Evolutionary conservation across 2,329 filamentous ascomycete species (phyloP), one percentile per base, ranked within the genome.

Genomic region (Ophiostoma montium): DNA sequence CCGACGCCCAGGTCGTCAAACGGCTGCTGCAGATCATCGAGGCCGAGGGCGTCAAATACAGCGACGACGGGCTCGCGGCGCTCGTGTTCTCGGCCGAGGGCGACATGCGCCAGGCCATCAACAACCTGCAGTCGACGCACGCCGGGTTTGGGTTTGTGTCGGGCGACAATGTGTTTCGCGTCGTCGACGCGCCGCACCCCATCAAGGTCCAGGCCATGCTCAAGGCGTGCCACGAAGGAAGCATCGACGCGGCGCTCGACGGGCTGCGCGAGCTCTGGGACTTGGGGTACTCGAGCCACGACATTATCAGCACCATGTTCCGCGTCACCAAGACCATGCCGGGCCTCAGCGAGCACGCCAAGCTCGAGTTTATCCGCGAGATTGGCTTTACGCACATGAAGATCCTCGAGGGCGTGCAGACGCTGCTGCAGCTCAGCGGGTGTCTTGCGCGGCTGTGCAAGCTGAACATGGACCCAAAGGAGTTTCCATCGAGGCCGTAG

Each of bases 371-470:
- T 59, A 94, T 96, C 68, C 90, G 88, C 68, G 92, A 95, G 68
- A 98, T 98, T 65, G 92, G 92, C 48, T 96, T 96, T 66, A 94
- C 92, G 2, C 92, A 98, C 63, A 98, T 98, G 92, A 89, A 94
- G 64, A 90, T 98, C 50, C 70, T 98, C n/a, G 92, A 98, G 62
- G 92, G 92, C 30, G 86, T 98, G 21, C 90, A 96, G 67, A 95
- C 90, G 8, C 75, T 95, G 54, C 74, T 98, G 51, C 92, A 98
- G 66, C 73, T 98, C 42, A 94, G 87, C 61, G 92, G 90, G 11
- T 96, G 90, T 62, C 75, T 98, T 19, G 88, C 86, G 15, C 82
- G 90, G 59, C 71, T 98, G 50, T 92, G 87, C 69, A 94, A 84
- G 71, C 82, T 96, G 63, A 95, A 95, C 65, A 96, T 98, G 90